Conservation (phyloP, 192 early-diverging fungal genomes). For the Phlyctochytrium arcticum region DNA sequence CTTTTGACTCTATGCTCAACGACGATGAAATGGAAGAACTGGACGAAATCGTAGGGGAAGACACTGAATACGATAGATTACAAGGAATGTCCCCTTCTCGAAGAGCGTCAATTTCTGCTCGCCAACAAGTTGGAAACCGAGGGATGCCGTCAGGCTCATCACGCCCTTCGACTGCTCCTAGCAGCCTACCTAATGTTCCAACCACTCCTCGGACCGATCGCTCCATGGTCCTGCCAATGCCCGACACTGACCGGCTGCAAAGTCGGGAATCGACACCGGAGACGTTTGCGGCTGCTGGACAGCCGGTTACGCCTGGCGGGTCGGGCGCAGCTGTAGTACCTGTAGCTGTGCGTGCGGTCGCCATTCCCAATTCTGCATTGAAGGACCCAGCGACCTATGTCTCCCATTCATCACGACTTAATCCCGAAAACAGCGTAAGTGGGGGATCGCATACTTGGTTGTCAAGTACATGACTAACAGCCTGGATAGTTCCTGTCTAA, state of each 20-base stretch:
- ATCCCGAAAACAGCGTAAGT: conserved; percentile 36
- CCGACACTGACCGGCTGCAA: no score
- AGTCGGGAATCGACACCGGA: neutral
- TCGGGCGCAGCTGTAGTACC: no score
- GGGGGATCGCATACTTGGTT: no score
- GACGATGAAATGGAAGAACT: no score
- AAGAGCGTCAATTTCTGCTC: no score
- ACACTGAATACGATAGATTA: neutral
- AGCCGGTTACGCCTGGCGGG: no score
- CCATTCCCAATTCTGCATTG: conserved; percentile 28
- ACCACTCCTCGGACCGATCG: neutral
- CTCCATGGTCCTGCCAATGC: neutral
- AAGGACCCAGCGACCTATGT: conserved; percentile 41
- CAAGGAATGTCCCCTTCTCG: neutral
- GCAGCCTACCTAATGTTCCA: no score
- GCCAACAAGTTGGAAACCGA: no score
- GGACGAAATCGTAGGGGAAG: no score
- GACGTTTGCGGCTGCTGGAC: neutral
- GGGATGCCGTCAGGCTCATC: no score
- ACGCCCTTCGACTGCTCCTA: no score
- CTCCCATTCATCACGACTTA: conserved; percentile 34
- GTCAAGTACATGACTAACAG: neutral
- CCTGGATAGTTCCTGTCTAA: neutral
- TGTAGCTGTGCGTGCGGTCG: conserved; percentile 24
- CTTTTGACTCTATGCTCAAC: neutral